Evolutionary conservation across 2,329 filamentous ascomycete genomes (phyloP).

Genomic region (Xylariaceae sp.): DNA sequence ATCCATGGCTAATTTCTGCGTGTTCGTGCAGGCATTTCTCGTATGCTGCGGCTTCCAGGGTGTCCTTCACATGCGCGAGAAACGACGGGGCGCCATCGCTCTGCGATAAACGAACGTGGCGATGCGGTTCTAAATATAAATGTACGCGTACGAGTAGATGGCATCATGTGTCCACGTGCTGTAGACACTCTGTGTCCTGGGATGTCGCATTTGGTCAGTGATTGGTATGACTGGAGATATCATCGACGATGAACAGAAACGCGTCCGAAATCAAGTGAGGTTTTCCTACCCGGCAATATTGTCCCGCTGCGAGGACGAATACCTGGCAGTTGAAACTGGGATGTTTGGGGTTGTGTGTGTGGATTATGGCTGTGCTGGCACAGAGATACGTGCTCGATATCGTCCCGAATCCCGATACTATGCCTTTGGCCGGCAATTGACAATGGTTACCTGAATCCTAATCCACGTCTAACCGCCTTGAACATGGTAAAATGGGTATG

Average conservation of each 20-base stretch:
- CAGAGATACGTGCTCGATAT: not conserved
- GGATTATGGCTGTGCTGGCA: not conserved
- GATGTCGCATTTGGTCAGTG: not conserved
- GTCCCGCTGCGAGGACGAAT: not conserved
- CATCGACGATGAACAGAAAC: slow-evolving; percentile 2
- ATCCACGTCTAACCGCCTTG: not conserved
- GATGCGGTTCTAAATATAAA: slow-evolving; percentile 6
- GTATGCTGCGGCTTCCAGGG: slow-evolving; percentile 90
- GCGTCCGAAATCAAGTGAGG: not conserved
- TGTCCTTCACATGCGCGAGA: slow-evolving; percentile 76
- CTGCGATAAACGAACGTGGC: slow-evolving; percentile 40
- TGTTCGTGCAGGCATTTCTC: slow-evolving; percentile 64
- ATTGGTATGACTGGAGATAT: not conserved
- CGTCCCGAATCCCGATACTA: slow-evolving; percentile 1
- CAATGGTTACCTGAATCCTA: slow-evolving; percentile 1
- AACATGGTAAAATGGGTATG: slow-evolving; percentile 3
- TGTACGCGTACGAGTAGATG: slow-evolving; percentile 9
- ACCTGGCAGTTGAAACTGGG: slow-evolving; percentile 1
- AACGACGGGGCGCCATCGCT: slow-evolving; percentile 76
- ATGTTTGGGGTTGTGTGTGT: not conserved
- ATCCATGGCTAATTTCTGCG: not conserved
- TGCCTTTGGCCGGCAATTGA: slow-evolving; percentile 1
- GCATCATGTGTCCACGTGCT: not conserved
- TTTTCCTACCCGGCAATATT: not conserved
- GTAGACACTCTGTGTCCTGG: slow-evolving; percentile 3